These are phyloP conservation scores for Manihot esculenta DNA, from an alignment of 441 rosid species.

Conservation along the genomic window DNA sequence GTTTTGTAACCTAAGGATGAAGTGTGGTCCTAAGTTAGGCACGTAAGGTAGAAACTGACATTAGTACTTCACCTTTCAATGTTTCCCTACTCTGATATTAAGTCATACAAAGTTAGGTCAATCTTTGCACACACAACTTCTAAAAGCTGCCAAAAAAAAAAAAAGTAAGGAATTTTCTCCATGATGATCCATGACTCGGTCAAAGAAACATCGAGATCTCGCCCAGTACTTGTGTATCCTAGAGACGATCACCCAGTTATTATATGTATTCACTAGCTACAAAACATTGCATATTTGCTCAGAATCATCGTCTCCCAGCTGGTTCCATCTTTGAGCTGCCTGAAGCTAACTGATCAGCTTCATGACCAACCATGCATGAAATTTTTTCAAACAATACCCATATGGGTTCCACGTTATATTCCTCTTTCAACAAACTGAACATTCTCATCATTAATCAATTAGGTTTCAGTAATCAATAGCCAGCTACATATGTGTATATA, in stretches of 20 bases:
- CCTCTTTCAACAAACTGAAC: neutral
- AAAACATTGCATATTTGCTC: too few species aligned
- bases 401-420: neutral
- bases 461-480: neutral
- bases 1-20: neutral
- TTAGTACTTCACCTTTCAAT: neutral
- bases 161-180: neutral
- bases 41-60: conserved; percentile 4
- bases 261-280: neutral
- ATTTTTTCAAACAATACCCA: too few species aligned
- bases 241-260: neutral
- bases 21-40: conserved; percentile 17
- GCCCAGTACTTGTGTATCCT: conserved; percentile 8
- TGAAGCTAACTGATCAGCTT: neutral
- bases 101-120: conserved; percentile 10
- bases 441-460: neutral
- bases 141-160: conserved; percentile 14
- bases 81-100: conserved; percentile 2
- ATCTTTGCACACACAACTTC: neutral
- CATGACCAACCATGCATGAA: too few species aligned
- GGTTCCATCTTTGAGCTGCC: neutral
- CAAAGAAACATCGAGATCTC: conserved; percentile 9
- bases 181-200: neutral
- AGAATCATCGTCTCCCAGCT: neutral
- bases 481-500: too few species aligned